Percentiles rank a stretch among this genome's conserved stretches.
Conservation (phyloP, 2,329 filamentous ascomycete genomes). For the Penicillium sumatraense region DNA sequence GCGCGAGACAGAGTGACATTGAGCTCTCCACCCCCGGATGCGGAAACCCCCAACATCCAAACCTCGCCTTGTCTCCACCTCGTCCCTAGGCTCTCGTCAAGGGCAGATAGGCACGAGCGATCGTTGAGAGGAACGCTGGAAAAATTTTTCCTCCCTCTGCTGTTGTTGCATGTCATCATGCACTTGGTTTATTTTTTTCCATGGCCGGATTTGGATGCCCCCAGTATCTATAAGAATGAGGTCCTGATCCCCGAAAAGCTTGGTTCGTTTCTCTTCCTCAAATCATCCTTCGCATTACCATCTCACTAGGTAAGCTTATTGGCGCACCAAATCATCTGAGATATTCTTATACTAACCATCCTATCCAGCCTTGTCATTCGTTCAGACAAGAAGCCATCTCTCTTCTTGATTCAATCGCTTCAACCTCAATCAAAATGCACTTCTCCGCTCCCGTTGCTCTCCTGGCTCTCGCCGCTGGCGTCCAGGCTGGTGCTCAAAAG, state of each 20-base stretch:
- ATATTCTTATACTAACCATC: conserved; percentile 5
- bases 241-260: background rate
- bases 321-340: background rate
- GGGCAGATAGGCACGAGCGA: conserved; percentile 17
- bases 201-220: conserved; percentile 25
- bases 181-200: conserved; percentile 7
- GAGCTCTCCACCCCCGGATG: conserved; percentile 22
- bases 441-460: conserved; percentile 30
- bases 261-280: conserved; percentile 1
- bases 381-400: conserved; percentile 23
- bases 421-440: conserved; percentile 31
- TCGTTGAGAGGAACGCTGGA: conserved; percentile 15
- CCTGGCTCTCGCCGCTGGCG: conserved; percentile 23
- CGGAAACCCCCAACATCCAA: conserved; percentile 19
- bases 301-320: conserved; percentile 13
- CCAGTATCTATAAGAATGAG: conserved; percentile 25
- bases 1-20: conserved; percentile 20
- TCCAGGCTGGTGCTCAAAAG: conserved; percentile 15
- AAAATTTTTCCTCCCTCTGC: conserved; percentile 8
- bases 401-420: conserved; percentile 23
- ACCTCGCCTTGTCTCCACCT: conserved; percentile 9
- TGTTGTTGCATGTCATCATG: conserved; percentile 23
- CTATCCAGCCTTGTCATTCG: conserved; percentile 24
- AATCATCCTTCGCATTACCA: conserved; percentile 11
- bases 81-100: conserved; percentile 15